Percentiles rank a stretch among this genome's conserved stretches.
Evolutionary conservation across 164 flowering plant species (phyloP).

Genomic region (Chimonanthus praecox): DNA sequence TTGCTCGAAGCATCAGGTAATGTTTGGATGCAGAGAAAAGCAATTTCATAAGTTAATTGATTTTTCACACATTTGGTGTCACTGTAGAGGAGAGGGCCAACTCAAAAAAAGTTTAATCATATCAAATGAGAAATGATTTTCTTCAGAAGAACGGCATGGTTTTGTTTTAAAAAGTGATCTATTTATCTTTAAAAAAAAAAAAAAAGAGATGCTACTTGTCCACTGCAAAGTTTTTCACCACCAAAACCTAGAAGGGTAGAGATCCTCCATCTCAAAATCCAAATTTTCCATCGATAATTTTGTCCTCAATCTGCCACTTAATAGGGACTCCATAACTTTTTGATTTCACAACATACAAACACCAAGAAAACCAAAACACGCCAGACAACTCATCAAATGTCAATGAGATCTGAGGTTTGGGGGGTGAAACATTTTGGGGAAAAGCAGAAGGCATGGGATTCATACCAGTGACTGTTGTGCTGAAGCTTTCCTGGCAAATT

Average conservation of each 20-base stretch:
- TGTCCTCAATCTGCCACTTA: background rate
- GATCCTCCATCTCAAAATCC: too few relatives aligned
- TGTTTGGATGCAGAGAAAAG: too few relatives aligned
- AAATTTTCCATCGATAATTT: background rate
- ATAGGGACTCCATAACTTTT: background rate
- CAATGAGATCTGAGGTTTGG: background rate
- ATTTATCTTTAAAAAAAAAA: background rate
- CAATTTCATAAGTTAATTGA: too few relatives aligned
- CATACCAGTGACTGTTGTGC: slow-evolving; percentile 60
- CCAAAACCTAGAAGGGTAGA: background rate
- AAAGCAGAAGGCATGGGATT: background rate
- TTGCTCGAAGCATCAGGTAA: too few relatives aligned
- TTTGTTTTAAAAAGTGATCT: background rate
- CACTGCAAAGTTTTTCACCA: background rate
- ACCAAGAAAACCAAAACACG: background rate
- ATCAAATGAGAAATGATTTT: too few relatives aligned
- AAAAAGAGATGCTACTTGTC: background rate
- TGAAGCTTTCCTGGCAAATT: slow-evolving; percentile 82
- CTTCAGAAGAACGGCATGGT: background rate
- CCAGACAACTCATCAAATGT: background rate
- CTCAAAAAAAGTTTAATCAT: too few relatives aligned
- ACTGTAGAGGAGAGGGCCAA: too few relatives aligned
- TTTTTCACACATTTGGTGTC: too few relatives aligned
- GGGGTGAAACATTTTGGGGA: background rate
- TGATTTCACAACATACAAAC: background rate